Base-by-base conservation (phyloP, 1,284 basidiomycete genomes). In the Melampsora larici-populina region DNA sequence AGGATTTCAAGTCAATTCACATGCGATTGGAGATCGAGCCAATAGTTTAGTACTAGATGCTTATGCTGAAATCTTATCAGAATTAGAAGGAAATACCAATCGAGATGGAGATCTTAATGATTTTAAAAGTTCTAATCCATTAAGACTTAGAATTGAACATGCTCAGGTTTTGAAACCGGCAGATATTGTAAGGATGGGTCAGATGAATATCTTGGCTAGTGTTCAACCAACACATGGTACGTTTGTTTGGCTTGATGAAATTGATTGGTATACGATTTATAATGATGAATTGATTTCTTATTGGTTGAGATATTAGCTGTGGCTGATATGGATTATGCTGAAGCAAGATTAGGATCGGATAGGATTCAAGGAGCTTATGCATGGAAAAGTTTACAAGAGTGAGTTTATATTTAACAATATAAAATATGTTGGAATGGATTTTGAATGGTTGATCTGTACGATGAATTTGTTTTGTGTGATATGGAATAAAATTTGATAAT, bases 171-270 rank as follows among this genome's bases (percentile, higher is more conserved):
- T 82, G 72, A 68, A 76, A 43, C 78, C 70, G 11, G 58, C 71
- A 1, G 81, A 82, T 66, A 67, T 81, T 1, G n/a, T 67, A 18
- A 75, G 81, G n/a, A 81, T 81, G 51, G 80, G 78, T 0, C 29
- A 68, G 26, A 71, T 82, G 58, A 79, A 80, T 1, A 80, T 82
- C 24, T 81, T 82, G 26, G 81, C 82, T 13, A 81, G 81, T 2
- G 80, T 82, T 80, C 82, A 82, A 71, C 82, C 82, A 1, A 81
- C 81, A 2, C 82, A 82, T 78, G 81, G 81, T 76, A 80, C 80
- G 15, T 51, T 58, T 15, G 13, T 8, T 6, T 24, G 9, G 18
- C 6, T 46, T 58, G 24, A 21, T 21, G 6, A 29, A 58, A 17
- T 2, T 17, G 26, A 21, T 46, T 46, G 29, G 6, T 6, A n/a